Evolutionary conservation across 2,329 filamentous ascomycete genomes (phyloP).

Genomic region (Pseudopithomyces maydicus): DNA sequence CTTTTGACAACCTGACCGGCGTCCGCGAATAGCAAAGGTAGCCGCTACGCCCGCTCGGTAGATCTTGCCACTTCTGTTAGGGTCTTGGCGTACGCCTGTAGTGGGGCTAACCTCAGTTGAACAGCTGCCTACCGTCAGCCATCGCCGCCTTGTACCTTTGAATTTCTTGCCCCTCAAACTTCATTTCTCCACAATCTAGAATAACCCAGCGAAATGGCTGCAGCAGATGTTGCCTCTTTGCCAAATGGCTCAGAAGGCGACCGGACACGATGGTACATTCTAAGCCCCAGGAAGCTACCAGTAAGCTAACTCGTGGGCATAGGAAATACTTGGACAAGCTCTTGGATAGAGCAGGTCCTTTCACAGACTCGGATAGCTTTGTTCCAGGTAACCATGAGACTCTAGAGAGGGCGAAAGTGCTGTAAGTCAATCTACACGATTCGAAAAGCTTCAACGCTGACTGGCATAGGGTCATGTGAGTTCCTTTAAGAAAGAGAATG

Average conservation of each 20-base stretch:
- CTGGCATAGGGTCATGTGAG: conserved; percentile 45
- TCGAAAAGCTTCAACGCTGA: conserved; percentile 22
- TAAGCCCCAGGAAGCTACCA: neutral
- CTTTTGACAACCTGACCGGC: neutral
- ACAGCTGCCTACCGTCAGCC: conserved; percentile 9
- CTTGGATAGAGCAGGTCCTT: conserved; percentile 77
- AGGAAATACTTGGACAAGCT: conserved; percentile 88
- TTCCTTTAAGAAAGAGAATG: conserved; percentile 5
- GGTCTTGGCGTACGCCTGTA: neutral
- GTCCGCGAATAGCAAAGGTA: neutral
- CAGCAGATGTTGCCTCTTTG: conserved; percentile 14
- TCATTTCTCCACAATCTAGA: conserved; percentile 6
- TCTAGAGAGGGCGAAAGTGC: conserved; percentile 54
- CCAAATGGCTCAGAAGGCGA: conserved; percentile 20
- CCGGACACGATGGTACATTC: conserved; percentile 52
- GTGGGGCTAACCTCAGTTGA: conserved; percentile 1
- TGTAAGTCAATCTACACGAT: conserved; percentile 60
- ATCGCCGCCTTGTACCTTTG: neutral
- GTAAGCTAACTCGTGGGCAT: conserved; percentile 27
- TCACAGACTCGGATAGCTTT: conserved; percentile 66
- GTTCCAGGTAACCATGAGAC: conserved; percentile 53
- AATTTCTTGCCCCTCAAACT: neutral
- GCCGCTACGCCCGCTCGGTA: conserved; percentile 1
- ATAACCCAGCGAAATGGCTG: conserved; percentile 29
- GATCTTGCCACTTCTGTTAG: conserved; percentile 2